Base-by-base conservation (phyloP, 176 grass and related monocot species). In the Rhynchospora tenuis region DNA sequence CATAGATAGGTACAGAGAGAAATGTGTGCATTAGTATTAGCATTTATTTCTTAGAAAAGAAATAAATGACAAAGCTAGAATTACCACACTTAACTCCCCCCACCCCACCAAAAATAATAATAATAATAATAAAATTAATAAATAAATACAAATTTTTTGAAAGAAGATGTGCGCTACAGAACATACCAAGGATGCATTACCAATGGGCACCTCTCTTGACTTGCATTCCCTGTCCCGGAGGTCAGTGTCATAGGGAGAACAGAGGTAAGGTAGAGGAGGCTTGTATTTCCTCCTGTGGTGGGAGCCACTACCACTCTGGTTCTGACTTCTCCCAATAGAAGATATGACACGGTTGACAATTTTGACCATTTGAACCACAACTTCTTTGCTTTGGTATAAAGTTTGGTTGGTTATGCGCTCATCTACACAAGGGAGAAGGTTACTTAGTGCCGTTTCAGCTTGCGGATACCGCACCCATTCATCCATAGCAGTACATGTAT, bases 401-500 rank as follows among this genome's bases (percentile, higher is more conserved):
- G 96, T 93, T 69, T 85, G 90, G 76, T 95, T 98, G 5, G 92
- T 93, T 26, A 89, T 98, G 26, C 84, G 88, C 83, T 93, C 95
- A 14, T 94, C 90, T 20, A 98, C 95, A 73, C 92, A 98, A 17
- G 95, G 95, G 65, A 98, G 92, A 79, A 98, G 87, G 83, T 78
- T 93, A 26, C 95, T 95, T 62, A 93, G 89, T 55, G 95, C 88
- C 17, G 95, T 98, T 85, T 98, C 91, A 59, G 91, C 92, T 70
- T 90, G 91, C 83, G 95, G 93, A 56, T 98, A 86, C 9, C 78
- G 82, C 2, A 94, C 95, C 95, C 92, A 95, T 81, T 98, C 91
- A 31, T 89, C 87, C 95, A 98, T 98, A 44, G 91, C 92, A 68
- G 86, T 82, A 19, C 95, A 98, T 46, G 92, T 91, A 87, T 98